Conservation (phyloP, 2,329 filamentous ascomycete species). For the Verticillium longisporum region DNA sequence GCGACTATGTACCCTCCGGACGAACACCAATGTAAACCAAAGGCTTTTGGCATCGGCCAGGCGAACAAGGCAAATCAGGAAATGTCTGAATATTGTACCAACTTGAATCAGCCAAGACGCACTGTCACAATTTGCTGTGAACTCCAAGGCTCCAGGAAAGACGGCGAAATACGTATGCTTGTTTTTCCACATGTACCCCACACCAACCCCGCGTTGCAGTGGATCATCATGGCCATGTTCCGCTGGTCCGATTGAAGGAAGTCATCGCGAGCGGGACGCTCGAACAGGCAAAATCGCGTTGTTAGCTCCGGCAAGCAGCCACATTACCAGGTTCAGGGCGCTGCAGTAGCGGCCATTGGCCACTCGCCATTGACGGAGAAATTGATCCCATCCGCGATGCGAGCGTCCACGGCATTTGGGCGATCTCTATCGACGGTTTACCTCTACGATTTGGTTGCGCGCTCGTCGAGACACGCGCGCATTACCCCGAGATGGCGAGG, state of each 20-base stretch:
- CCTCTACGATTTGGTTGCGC: not conserved
- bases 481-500: not conserved
- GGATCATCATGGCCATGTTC: not conserved
- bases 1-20: not conserved
- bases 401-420: not conserved
- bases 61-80: not conserved
- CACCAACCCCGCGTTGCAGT: constrained; percentile 1
- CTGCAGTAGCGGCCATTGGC: not conserved
- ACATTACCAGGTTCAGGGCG: not conserved
- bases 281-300: not conserved
- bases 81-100: not conserved
- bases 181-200: not conserved
- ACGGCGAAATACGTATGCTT: not conserved
- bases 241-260: constrained; percentile 4
- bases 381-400: not conserved
- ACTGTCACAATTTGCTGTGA: not conserved
- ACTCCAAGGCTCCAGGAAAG: not conserved
- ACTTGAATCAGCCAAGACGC: not conserved
- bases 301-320: not conserved
- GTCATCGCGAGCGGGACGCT: constrained; percentile 1
- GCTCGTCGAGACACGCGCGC: not conserved
- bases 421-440: not conserved
- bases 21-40: not conserved
- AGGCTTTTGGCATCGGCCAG: not conserved
- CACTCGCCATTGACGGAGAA: constrained; percentile 1